Evolutionary conservation across 1,139 yeast genomes (phyloP).

Genomic region (Wickerhamomyces sp.): DNA sequence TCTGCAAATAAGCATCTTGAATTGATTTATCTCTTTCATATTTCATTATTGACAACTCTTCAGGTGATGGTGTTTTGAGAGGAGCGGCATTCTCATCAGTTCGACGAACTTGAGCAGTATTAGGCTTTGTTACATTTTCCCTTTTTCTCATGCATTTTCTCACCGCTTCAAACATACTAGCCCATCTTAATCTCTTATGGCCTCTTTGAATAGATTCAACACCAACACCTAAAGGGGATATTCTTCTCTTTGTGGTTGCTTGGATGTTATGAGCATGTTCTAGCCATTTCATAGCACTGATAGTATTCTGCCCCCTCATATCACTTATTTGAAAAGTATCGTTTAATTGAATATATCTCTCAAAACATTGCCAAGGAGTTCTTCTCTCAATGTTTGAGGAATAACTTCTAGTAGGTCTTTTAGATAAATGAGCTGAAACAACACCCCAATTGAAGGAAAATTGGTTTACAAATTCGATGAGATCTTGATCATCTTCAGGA

Average conservation of each 20-base stretch:
- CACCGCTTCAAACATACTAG: conserved; percentile 94
- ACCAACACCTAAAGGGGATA: conserved; percentile 89
- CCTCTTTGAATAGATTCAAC: conserved; percentile 91
- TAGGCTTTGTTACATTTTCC: conserved; percentile 62
- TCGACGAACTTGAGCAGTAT: conserved; percentile 35
- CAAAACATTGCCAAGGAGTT: conserved; percentile 99
- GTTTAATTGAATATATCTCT: conserved; percentile 87
- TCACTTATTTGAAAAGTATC: conserved; percentile 83
- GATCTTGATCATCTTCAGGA: conserved; percentile 83
- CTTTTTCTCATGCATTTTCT: conserved; percentile 86
- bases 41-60: conserved; percentile 76
- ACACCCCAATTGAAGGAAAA: conserved; percentile 92
- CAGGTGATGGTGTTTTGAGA: conserved; percentile 64
- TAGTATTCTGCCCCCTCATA: conserved; percentile 82
- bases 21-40: conserved; percentile 81
- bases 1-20: conserved; percentile 64
- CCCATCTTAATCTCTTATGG: conserved; percentile 86
- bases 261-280: conserved; percentile 90
- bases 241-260: conserved; percentile 79
- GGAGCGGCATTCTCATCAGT: conserved; percentile 31
- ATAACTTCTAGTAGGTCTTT: conserved; percentile 61
- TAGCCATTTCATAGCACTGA: conserved; percentile 84
- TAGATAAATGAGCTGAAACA: conserved; percentile 74
- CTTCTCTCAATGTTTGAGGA: conserved; percentile 88
- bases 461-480: conserved; percentile 79